Base-by-base conservation (phyloP, 805 yeast genomes). In the Priceomyces castillae region DNA sequence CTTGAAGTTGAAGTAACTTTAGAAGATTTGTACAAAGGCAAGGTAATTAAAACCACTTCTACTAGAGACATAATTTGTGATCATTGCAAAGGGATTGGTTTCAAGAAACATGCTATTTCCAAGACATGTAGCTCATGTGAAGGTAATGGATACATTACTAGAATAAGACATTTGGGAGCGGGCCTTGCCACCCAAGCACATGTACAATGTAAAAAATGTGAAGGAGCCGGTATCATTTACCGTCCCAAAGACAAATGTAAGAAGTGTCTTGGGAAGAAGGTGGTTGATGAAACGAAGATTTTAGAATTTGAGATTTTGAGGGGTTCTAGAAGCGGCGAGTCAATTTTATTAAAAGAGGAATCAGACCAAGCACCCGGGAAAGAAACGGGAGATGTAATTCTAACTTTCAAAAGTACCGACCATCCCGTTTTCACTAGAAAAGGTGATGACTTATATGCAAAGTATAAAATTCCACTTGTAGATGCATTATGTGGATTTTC, bases 401-500 rank as follows among this genome's bases (percentile, higher is more conserved):
- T 94, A 49, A 74, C 73, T 0, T 79, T 85, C 41, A 69, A 70
- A 37, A 78, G 80, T 48, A 69, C 73, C 44, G 62, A 64, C 2
- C 78, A 82, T 57, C 53, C 64, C 1, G 54, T 51, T 1, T 83
- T 89, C 54, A 65, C 65, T 30, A 72, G 94, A 43, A 71, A 73
- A 34, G 84, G 79, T 7, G 62, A 79, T 48, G 92, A 90, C 59
- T 64, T 94, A 40, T 78, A 78, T 51, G 74, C 87, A 2, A 68
- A 73, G 22, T 64, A 82, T 31, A 69, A 68, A 6, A 77, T 92
- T 31, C 72, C 95, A 2, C 68, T 92, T 40, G 79, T 79, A 11
- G 98, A 92, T 51, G 83, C 97, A 0, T 69, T 92, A n/a, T 77
- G 88, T 46, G 98, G 98, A 2, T 84, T 90, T 54, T 69, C 82